Conservation (phyloP, 2,329 filamentous ascomycete genomes). For the Saccharata proteae region DNA sequence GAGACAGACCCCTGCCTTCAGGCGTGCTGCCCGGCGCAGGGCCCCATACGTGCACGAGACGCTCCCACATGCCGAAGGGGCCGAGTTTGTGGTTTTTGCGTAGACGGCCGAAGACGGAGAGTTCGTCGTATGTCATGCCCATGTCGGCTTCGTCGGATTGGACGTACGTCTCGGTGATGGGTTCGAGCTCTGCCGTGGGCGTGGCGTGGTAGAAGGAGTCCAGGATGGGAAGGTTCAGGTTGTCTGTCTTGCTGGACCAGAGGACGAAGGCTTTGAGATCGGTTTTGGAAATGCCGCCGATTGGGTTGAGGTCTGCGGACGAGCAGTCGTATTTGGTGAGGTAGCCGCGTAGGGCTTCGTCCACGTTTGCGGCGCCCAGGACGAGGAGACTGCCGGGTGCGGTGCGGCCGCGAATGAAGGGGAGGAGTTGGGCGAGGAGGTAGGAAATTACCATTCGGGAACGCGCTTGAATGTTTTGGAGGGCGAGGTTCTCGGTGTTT, state of each 20-base stretch:
- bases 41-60: constrained; percentile 40
- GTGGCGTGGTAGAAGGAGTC: constrained; percentile 47
- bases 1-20: no score
- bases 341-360: constrained; percentile 41
- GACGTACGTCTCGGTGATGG: constrained; percentile 50
- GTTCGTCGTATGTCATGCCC: constrained; percentile 38
- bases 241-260: constrained; percentile 36
- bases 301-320: constrained; percentile 43
- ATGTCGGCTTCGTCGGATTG: constrained; percentile 46
- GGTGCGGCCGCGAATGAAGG: constrained; percentile 44
- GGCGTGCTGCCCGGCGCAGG: constrained; percentile 20
- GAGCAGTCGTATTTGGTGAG: constrained; percentile 60
- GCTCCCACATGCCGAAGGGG: constrained; percentile 42
- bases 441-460: constrained; percentile 56
- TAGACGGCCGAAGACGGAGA: constrained; percentile 40
- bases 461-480: constrained; percentile 58
- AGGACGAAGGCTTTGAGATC: constrained; percentile 61
- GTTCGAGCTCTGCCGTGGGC: constrained; percentile 43
- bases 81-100: constrained; percentile 44
- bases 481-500: constrained; percentile 47
- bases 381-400: constrained; percentile 50
- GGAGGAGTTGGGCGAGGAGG: constrained; percentile 51
- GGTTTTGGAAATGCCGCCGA: constrained; percentile 49
- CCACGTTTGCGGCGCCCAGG: constrained; percentile 54
- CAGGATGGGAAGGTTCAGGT: constrained; percentile 53